Evolutionary conservation across 768 basidiomycete species (phyloP), one percentile per base, ranked within the genome.

Genomic region (Mycena polygramma): DNA sequence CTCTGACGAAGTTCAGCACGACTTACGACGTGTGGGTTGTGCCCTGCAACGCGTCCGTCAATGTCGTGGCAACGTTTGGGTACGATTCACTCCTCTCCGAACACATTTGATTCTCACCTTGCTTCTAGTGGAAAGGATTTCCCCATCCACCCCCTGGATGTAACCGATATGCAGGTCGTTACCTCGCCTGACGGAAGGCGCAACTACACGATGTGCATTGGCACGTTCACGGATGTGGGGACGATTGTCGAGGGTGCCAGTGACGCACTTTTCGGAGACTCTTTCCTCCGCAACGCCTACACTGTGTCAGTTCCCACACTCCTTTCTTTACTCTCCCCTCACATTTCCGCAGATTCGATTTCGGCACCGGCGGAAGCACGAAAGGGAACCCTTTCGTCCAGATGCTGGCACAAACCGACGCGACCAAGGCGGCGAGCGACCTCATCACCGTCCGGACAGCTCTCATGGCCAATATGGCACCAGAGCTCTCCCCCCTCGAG

Each of bases 191-290:
- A 73, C 37, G 68, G 71, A 10, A 55, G 4, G 11, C 52, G 63
- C 26, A 73, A 73, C 49, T 73, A 66, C 49, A 73, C 71, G 2
- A 49, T 66, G 13, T 73, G 71, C 30, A 49, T 69, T 9, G 68
- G 68, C 41, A 37, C 68, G 0, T 65, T 73, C 39, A 73, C 71
- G 0, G 71, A 73, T 35, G 64, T 73, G 6, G 71, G 71, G 1
- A 20, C 30, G 4, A 73, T 73, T 30, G 68, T 69, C 6, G 26
- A 57, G 1, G 63, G 59, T 26, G 59, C 20, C 3, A 36, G 43
- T 11, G 71, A 73, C 64, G 71, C 68, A 1, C 58, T 73, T 11
- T 73, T 73, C 55, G 71, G 71, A 4, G 71, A 73, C n/a, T 57
- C 68, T 19, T 73, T 69, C 63, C 20, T 73, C 43, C 68, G 71